Evolutionary conservation across 257 asterid species (phyloP), one percentile per base, ranked within the genome.

Genomic region (Pogostemon cablin): DNA sequence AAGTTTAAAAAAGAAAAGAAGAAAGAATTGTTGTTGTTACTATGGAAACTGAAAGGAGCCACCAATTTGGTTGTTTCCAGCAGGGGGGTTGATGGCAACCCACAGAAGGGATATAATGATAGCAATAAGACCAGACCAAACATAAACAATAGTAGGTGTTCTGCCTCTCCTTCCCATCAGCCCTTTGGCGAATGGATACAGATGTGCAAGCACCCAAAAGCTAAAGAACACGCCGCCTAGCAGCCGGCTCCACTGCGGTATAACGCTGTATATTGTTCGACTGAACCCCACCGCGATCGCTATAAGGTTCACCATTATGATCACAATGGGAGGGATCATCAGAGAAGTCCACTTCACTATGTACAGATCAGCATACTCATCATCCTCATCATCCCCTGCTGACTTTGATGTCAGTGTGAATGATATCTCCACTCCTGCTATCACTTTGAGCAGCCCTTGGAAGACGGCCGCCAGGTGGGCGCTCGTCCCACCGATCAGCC

Each of bases 401-500:
- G 91, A 83, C 70, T 84, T 86, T 3, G 89, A 78, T 3, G 89
- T 84, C 84, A 84, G 48, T 1, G 91, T 84, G 74, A 86, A 86
- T 0, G 91, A 84, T 9, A 86, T 83, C 55, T 83, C 91, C 4
- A 83, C 85, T 3, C 91, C 88, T 0, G 88, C 88, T 0, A 86
- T 47, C 44, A 82, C 78, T 67, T 84, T 86, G 0, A 86, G 70
- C 50, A 86, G 81, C 1, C 91, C 91, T 62, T 86, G 91, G 41
- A 86, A 77, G n/a, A 86, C 91, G 8, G 91, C 91, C 0, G 89
- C 91, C 49, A 86, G 71, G 72, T 86, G 91, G 3, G 91, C 87
- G 38, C 88, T 83, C 1, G 88, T 83, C 53, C 91, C 91, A 10
- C 87, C 86, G 3, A 86, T 86, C 58, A 86, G 49, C 88, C 91